phyloP scores from a whole-genome alignment of 75 land plant species.

The Cupressus sempervirens region DNA sequence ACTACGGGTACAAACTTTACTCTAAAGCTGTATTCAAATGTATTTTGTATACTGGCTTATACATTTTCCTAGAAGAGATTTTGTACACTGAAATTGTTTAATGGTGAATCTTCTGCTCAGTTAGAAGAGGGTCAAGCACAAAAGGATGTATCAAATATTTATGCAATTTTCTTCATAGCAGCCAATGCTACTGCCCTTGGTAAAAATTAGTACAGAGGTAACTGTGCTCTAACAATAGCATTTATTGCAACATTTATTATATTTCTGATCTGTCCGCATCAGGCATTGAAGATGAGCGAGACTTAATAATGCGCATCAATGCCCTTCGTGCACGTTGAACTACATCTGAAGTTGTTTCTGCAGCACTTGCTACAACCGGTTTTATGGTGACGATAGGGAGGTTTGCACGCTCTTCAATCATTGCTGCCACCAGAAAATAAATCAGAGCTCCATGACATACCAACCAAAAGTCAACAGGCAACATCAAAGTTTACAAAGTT shows the following conservation, averaged over 20 bases:
- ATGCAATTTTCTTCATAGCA: not conserved
- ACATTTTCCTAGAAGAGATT: not conserved
- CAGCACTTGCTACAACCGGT: constrained; percentile 74
- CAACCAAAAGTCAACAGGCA: not conserved
- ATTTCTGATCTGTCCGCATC: not conserved
- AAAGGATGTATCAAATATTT: not conserved
- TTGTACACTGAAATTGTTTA: not conserved
- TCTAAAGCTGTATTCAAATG: not conserved
- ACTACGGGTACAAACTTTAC: not conserved
- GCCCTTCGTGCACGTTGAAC: constrained; percentile 53
- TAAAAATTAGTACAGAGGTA: not conserved
- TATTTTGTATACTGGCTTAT: not conserved
- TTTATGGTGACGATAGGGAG: constrained; percentile 60
- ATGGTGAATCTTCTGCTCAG: not conserved
- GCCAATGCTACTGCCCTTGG: not conserved
- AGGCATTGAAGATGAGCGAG: not conserved
- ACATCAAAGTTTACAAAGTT: not conserved
- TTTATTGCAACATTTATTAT: not conserved
- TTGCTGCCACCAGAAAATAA: constrained; percentile 34
- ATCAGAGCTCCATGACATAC: not conserved
- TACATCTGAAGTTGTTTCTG: constrained; percentile 64
- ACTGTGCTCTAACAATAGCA: not conserved
- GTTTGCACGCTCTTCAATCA: constrained; percentile 78
- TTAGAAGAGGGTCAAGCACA: not conserved
- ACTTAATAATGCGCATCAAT: constrained; percentile 38